Conservation (phyloP, 1,284 basidiomycete species). For the Cronartium quercuum region DNA sequence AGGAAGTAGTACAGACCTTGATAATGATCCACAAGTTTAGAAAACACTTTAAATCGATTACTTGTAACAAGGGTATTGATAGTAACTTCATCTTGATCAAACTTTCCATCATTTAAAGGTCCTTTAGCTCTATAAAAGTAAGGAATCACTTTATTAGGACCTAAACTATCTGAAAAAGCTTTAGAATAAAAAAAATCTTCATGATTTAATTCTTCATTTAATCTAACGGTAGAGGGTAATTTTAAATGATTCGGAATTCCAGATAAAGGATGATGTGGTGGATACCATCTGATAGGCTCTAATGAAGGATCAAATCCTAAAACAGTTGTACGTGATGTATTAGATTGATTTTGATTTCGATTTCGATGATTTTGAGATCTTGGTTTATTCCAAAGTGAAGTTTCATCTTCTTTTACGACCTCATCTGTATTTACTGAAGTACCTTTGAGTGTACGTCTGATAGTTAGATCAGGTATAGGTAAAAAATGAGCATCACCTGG, state of each 20-base stretch:
- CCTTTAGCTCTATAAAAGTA: conserved; percentile 66
- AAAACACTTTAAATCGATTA: conserved; percentile 67
- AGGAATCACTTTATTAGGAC: conserved; percentile 66
- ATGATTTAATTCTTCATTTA: conserved; percentile 2
- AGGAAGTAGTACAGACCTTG: conserved; percentile 55
- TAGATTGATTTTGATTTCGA: not conserved
- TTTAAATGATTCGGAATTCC: not conserved
- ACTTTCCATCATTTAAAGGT: conserved; percentile 41
- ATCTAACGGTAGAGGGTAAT: not conserved
- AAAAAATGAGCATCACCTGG: conserved; percentile 1
- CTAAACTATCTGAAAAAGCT: conserved; percentile 33
- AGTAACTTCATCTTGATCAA: conserved; percentile 61
- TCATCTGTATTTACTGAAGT: conserved; percentile 27
- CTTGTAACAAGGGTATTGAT: conserved; percentile 74
- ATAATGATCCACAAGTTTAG: conserved; percentile 63
- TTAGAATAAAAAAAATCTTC: conserved; percentile 37
- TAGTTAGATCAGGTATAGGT: not conserved
- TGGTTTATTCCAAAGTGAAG: conserved; percentile 20
- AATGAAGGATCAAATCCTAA: conserved; percentile 1
- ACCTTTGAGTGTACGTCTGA: conserved; percentile 31
- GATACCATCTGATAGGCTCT: conserved; percentile 7
- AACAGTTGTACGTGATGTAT: not conserved
- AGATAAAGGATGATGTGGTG: not conserved
- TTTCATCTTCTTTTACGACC: conserved; percentile 32
- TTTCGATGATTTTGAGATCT: not conserved